Percentiles rank a stretch among this genome's conserved stretches.
These are phyloP conservation scores for Wallacemonas collosoma DNA, from an alignment of 208 protist genomes.

Conservation along the genomic window DNA sequence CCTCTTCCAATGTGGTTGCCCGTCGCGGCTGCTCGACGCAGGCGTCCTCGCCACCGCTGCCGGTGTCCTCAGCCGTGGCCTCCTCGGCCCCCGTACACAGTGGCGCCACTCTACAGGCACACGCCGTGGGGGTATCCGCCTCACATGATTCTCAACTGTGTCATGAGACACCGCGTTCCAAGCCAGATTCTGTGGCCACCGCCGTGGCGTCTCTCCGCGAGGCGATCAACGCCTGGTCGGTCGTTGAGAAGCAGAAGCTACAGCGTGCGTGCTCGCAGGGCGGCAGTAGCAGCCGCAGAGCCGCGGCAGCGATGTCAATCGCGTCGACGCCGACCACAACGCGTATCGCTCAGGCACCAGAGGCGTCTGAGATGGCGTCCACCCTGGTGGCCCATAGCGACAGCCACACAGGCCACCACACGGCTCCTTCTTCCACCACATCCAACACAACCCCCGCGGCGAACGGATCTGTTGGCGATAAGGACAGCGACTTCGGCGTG, in stretches of 20 bases:
- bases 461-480: not conserved
- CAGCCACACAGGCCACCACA: not conserved
- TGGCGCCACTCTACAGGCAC: too few species aligned
- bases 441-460: not conserved
- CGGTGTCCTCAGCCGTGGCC: too few species aligned
- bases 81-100: not conserved
- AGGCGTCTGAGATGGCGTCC: not conserved
- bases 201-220: slow-evolving; percentile 21
- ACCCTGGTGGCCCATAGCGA: not conserved
- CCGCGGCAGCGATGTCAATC: not conserved
- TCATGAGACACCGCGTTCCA: too few species aligned
- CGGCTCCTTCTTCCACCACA: not conserved
- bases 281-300: not conserved
- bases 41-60: not conserved
- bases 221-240: slow-evolving; percentile 18
- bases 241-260: slow-evolving; percentile 14
- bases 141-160: too few species aligned
- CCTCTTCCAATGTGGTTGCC: not conserved
- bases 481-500: not conserved
- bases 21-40: not conserved
- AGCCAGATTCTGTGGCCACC: not conserved
- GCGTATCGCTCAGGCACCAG: too few species aligned
- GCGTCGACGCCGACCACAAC: not conserved
- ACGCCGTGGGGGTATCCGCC: too few species aligned
- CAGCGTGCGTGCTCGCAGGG: not conserved